Evolutionary conservation across 345 rosid species (phyloP), one percentile per base, ranked within the genome.

Genomic region (Excoecaria cochinchinensis): DNA sequence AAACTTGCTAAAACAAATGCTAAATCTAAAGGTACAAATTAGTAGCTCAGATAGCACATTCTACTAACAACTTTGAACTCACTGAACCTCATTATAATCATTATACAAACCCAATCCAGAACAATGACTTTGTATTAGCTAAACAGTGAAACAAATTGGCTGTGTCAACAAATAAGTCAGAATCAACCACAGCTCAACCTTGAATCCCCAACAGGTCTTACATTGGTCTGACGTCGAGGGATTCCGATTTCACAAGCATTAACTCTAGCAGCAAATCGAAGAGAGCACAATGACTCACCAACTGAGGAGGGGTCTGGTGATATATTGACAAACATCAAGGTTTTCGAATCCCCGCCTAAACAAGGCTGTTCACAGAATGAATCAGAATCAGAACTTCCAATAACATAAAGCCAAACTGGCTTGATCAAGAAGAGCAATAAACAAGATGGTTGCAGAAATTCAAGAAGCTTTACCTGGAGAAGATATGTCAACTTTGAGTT

Each of bases 191-290:
- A 88, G 82, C 96, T 95, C 84, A 93, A 80, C 47, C 97, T 96
- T 72, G 86, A 82, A 40, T 92, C 99, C 31, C 1, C 31, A 31
- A 83, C 65, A 40, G 82, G 76, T 52, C 87, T 80, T 24, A 78
- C 57, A 11, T 62, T 70, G 75, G 86, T 86, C 67, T 91, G 93
- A 12, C 99, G 93, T 13, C 99, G 84, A 8, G 99, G 97, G 61
- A 89, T 88, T 68, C 99, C 99, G 69, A 96, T 96, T 85, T 96
- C 99, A n/a, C 99, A 96, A 50, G 98, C 92, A 79, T 96, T 96
- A 21, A 96, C 99, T 76, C 99, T 85, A 8, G 99, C 95, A 61
- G 99, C 99, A 3, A 96, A 96, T 22, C 98, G 87, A 16, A 96
- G 90, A 15, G 98, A 96, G 84, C 98, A 96, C 5, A 96, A 89